phyloP scores from a whole-genome alignment of 306 rosid species.

The Oemleria cerasiformis region DNA sequence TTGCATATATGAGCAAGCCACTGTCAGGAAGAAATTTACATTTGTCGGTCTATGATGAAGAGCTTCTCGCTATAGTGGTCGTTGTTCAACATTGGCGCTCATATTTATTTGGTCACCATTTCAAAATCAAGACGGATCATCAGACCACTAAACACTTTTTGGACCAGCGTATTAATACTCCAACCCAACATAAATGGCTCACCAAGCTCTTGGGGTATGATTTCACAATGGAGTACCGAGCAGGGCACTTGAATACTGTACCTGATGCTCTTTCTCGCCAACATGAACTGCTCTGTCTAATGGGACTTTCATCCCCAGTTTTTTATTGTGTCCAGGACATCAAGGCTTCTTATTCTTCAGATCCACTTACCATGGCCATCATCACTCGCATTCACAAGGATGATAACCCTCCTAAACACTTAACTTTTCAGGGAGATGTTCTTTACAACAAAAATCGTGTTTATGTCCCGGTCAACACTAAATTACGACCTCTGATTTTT shows the following conservation, averaged over 20 bases:
- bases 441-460: too few species aligned
- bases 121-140: not conserved
- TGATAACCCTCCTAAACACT: not conserved
- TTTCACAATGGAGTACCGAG: not conserved
- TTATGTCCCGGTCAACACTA: too few species aligned
- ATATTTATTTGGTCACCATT: not conserved
- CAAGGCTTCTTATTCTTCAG: not conserved
- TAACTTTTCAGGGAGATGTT: too few species aligned
- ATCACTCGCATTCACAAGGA: not conserved
- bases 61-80: not conserved
- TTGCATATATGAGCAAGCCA: not conserved
- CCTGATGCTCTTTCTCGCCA: not conserved
- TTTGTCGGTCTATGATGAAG: not conserved
- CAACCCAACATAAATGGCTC: conserved; percentile 6
- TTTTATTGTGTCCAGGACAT: not conserved
- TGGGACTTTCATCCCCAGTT: not conserved
- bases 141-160: not conserved
- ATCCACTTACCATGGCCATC: not conserved
- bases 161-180: not conserved
- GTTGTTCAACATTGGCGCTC: not conserved
- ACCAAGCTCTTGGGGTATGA: not conserved
- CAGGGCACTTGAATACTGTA: not conserved
- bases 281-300: not conserved
- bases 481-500: too few species aligned
- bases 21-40: not conserved